Conservation (phyloP, 106 monocot species). For the Dendrobium catenatum region DNA sequence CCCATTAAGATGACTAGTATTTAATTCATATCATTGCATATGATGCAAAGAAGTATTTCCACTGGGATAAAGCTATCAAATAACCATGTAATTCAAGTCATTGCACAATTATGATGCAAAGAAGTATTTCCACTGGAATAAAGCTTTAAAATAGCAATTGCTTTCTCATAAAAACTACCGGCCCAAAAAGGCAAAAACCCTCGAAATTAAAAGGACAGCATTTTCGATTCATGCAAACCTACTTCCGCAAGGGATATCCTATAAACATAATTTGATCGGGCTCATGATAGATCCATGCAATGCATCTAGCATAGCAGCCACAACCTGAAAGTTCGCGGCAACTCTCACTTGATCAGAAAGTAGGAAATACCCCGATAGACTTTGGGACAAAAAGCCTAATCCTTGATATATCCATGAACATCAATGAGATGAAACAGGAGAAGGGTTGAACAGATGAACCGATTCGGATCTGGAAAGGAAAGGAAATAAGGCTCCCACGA, state of each 20-base stretch:
- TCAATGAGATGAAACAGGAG: neutral
- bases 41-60: neutral
- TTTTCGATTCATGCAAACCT: neutral
- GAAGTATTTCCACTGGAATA: neutral
- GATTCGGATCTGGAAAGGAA: neutral
- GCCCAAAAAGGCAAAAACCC: neutral
- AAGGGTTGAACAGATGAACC: neutral
- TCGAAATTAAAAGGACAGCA: neutral
- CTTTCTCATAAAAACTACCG: neutral
- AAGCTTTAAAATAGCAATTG: neutral
- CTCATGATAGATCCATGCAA: neutral
- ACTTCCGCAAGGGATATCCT: neutral
- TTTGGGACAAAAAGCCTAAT: neutral
- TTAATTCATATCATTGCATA: neutral
- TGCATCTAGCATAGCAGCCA: neutral
- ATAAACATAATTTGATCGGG: neutral
- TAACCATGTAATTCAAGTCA: neutral
- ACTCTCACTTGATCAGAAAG: neutral
- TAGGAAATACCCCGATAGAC: neutral
- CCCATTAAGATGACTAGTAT: neutral
- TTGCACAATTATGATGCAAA: neutral
- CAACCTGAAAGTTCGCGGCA: neutral
- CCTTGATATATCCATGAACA: neutral
- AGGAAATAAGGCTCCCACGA: conserved; percentile 3
- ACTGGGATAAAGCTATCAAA: neutral